A percentile compares a stretch with the other conserved stretches of the same genome.
Evolutionary conservation across 371 early-diverging fungal species (phyloP).

Genomic region (Fennellomyces sp.): DNA sequence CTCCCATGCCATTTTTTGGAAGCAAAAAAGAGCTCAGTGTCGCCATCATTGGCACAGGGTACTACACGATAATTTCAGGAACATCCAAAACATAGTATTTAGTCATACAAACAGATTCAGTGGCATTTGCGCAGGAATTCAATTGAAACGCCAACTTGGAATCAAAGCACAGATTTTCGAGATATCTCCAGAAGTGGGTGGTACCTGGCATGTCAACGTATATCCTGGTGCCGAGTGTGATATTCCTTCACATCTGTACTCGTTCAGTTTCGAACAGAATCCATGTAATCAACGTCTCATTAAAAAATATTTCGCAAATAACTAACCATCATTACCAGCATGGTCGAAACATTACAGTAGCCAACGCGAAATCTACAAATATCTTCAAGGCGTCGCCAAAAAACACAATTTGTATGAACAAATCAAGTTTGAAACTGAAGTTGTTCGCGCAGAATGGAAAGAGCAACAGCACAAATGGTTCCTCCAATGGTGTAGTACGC

Average conservation of each 20-base stretch:
- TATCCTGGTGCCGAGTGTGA: slow-evolving; percentile 69
- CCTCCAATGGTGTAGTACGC: slow-evolving; percentile 6
- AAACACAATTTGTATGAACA: slow-evolving; percentile 50
- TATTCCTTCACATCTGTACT: slow-evolving; percentile 58
- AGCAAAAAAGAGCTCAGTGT: slow-evolving; percentile 2
- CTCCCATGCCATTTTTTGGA: too few species aligned
- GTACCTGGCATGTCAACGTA: slow-evolving; percentile 60
- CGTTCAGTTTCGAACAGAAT: slow-evolving; percentile 48
- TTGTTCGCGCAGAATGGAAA: slow-evolving; percentile 46
- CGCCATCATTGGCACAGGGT: slow-evolving; percentile 28
- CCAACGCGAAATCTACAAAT: slow-evolving; percentile 51
- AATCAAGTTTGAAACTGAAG: slow-evolving; percentile 48
- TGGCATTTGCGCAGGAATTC: slow-evolving; percentile 60
- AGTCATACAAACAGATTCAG: slow-evolving; percentile 40
- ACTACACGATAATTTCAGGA: too few species aligned
- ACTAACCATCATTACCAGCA: slow-evolving; percentile 24
- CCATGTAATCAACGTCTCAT: slow-evolving; percentile 38
- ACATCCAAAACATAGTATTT: not conserved
- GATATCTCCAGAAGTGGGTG: slow-evolving; percentile 52
- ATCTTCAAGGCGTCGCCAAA: slow-evolving; percentile 47
- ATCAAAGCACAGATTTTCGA: slow-evolving; percentile 55
- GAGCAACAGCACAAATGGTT: slow-evolving; percentile 47
- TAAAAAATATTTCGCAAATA: not conserved
- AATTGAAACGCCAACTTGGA: slow-evolving; percentile 51
- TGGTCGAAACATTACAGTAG: slow-evolving; percentile 48